Evolutionary conservation across 306 rosid genomes (phyloP).

Genomic region (Gastrolobium villosum): DNA sequence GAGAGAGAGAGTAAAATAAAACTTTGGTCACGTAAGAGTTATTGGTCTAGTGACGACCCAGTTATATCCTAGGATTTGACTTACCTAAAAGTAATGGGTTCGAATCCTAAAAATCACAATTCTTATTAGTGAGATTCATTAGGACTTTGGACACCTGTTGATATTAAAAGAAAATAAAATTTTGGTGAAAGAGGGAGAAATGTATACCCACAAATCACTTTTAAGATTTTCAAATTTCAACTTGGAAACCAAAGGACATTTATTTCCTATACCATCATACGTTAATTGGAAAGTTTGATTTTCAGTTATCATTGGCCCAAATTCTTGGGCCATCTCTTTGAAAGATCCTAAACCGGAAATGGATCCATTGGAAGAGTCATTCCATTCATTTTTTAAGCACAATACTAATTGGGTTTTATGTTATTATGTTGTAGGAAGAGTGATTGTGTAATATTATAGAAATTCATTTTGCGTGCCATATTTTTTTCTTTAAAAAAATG

Average conservation of each 20-base stretch:
- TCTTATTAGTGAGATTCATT: too few relatives aligned
- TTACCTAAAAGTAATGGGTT: too few relatives aligned
- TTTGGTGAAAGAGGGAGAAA: constrained; percentile 8
- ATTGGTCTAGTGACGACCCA: too few relatives aligned
- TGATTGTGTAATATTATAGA: too few relatives aligned
- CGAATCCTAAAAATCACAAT: too few relatives aligned
- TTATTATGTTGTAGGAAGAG: too few relatives aligned
- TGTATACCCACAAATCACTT: not conserved
- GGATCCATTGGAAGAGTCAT: constrained; percentile 28
- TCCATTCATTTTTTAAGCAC: not conserved
- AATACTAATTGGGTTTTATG: not conserved
- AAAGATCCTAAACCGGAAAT: constrained; percentile 12
- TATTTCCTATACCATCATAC: constrained; percentile 1
- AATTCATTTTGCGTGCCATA: too few relatives aligned
- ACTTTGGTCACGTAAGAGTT: too few relatives aligned
- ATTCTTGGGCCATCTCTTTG: constrained; percentile 32
- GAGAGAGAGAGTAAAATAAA: too few relatives aligned
- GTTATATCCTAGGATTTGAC: too few relatives aligned
- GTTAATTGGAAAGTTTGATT: constrained; percentile 6
- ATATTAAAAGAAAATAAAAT: not conserved
- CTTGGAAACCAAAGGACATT: constrained; percentile 29
- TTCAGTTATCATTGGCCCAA: constrained; percentile 5
- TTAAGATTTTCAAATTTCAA: constrained; percentile 41
- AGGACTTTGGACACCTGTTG: too few relatives aligned
- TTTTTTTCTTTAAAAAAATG: too few relatives aligned